These are phyloP conservation scores for Talaromyces sp. DNA, from an alignment of 2,329 filamentous ascomycete species.

Conservation along the genomic window DNA sequence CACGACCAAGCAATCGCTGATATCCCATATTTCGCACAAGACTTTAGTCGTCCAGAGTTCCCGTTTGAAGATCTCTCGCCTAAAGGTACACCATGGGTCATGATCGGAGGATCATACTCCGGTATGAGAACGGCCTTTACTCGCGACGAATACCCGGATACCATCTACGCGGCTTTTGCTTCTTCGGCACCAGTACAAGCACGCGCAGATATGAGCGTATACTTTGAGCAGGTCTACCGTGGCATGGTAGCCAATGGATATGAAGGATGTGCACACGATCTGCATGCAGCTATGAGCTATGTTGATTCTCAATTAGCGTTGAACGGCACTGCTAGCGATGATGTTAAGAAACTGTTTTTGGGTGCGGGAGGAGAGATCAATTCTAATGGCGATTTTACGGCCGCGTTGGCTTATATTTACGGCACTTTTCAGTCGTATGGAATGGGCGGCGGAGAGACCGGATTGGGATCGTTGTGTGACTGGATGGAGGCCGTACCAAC, in stretches of 20 bases:
- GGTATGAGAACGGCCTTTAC: slow-evolving; percentile 45
- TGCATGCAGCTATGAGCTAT: slow-evolving; percentile 48
- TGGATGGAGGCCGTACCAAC: slow-evolving; percentile 37
- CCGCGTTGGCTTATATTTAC: slow-evolving; percentile 41
- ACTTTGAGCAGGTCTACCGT: slow-evolving; percentile 50
- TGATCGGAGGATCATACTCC: slow-evolving; percentile 47
- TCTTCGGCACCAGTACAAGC: slow-evolving; percentile 48
- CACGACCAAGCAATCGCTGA: slow-evolving; percentile 46
- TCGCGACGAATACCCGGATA: slow-evolving; percentile 43
- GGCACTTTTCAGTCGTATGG: slow-evolving; percentile 47
- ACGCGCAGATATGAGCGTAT: slow-evolving; percentile 49
- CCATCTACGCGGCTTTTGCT: slow-evolving; percentile 40
- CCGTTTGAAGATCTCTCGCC: slow-evolving; percentile 39
- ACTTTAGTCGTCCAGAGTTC: slow-evolving; percentile 34
- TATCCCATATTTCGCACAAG: slow-evolving; percentile 44
- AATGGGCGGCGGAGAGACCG: slow-evolving; percentile 34
- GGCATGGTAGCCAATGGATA: slow-evolving; percentile 50
- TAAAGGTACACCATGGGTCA: slow-evolving; percentile 43
- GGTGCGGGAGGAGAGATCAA: slow-evolving; percentile 47
- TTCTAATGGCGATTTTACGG: slow-evolving; percentile 47
- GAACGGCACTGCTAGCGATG: slow-evolving; percentile 29
- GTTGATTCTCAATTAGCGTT: slow-evolving; percentile 48
- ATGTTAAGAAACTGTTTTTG: slow-evolving; percentile 50
- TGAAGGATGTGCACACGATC: slow-evolving; percentile 50
- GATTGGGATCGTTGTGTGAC: slow-evolving; percentile 46